Evolutionary conservation across 345 rosid genomes (phyloP), one percentile per base, ranked within the genome.

Genomic region (Mallotus nudiflorus): DNA sequence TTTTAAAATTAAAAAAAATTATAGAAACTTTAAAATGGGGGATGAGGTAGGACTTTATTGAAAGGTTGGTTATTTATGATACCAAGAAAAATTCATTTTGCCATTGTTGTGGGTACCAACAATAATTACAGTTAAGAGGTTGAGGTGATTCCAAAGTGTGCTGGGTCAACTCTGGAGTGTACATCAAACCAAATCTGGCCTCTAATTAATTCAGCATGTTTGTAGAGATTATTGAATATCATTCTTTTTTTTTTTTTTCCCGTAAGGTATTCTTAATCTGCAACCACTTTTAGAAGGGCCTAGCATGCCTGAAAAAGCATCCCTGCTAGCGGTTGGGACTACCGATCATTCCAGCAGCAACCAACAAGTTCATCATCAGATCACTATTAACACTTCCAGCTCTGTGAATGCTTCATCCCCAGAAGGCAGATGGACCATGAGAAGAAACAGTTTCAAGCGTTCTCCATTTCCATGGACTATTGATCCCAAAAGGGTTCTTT

Each of bases 401-500:
- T 80, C 71, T 51, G 58, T 84, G 39, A 58, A 73, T 46, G 71
- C 74, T 16, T 45, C 75, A 20, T 40, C 70, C 11, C 54, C 81
- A 9, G 96, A 87, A 35, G 75, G 87, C 74, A 82, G 86, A 66
- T 72, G 74, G 22, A 58, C 72, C 49, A 0, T 68, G 3, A 85
- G 91, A 69, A 89, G 97, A 59, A 86, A 88, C 61, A 87, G 91
- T 75, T 83, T 90, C 80, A 87, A 87, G 81, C 86, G 96, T 2
- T 75, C 87, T 58, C 60, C 85, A 18, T 31, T 76, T 27, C 73
- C 85, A 52, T 88, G 97, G 99, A 63, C 69, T 40, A 68, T 90
- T 62, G 97, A 95, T 80, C 99, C 99, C 10, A 91, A 83, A 84
- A 90, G 91, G 82, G 77, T 95, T 58, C 92, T 95, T 54, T 68